Percentiles rank a stretch among this genome's conserved stretches.
phyloP scores from a whole-genome alignment of 495 filamentous ascomycete genomes.

The Amniculicola lignicola region DNA sequence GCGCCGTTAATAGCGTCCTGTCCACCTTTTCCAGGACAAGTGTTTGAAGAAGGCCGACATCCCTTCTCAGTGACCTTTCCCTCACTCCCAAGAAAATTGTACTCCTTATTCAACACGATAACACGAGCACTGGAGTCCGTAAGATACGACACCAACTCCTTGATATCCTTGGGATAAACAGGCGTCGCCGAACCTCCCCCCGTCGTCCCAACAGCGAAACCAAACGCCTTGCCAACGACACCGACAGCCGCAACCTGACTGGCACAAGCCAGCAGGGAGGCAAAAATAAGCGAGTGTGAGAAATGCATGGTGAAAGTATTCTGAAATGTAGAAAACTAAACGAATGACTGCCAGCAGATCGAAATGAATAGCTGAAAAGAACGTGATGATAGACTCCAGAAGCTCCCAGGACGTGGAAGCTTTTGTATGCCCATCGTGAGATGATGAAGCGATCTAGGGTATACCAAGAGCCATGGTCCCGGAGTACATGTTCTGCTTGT shows the following conservation, averaged over 20 bases:
- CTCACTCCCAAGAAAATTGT: slow-evolving; percentile 38
- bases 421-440: too few species aligned
- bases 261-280: not conserved
- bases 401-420: too few species aligned
- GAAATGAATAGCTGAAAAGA: not conserved
- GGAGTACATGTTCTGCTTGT: too few species aligned
- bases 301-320: not conserved
- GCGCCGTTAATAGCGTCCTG: slow-evolving; percentile 32
- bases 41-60: slow-evolving; percentile 23
- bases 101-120: slow-evolving; percentile 50
- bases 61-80: slow-evolving; percentile 40
- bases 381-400: not conserved
- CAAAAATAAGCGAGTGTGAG: not conserved
- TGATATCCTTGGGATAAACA: slow-evolving; percentile 44
- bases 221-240: slow-evolving; percentile 44
- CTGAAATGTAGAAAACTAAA: too few species aligned
- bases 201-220: slow-evolving; percentile 50
- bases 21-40: slow-evolving; percentile 33
- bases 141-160: slow-evolving; percentile 41
- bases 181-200: slow-evolving; percentile 51
- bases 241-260: slow-evolving; percentile 12
- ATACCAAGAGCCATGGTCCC: too few species aligned
- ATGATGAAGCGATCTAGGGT: too few species aligned
- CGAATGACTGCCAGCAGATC: not conserved
- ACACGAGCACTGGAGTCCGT: slow-evolving; percentile 47